Evolutionary conservation across 352 stramenopile genomes (phyloP).

Genomic region (Pythium sp.): DNA sequence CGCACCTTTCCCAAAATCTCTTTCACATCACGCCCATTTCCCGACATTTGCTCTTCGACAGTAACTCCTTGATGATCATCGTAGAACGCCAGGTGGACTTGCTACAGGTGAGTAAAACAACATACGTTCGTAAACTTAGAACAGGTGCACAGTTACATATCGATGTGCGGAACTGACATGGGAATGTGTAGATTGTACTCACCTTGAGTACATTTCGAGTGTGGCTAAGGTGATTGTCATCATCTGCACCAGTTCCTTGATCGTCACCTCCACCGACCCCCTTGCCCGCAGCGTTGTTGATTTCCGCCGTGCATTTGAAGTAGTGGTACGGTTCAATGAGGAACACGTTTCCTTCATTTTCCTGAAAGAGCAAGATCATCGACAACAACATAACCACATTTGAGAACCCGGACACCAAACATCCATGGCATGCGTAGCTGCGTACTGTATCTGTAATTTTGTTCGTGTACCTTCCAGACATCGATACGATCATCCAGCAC

Average conservation of each 20-base stretch:
- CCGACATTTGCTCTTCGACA: slow-evolving; percentile 68
- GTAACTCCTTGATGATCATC: slow-evolving; percentile 46
- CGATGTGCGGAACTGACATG: background rate
- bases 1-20: slow-evolving; percentile 56
- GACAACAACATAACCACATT: background rate
- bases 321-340: slow-evolving; percentile 84
- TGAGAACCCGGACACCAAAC: background rate
- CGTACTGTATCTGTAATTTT: background rate
- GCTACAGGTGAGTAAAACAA: slow-evolving; percentile 18
- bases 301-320: slow-evolving; percentile 78
- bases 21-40: slow-evolving; percentile 69
- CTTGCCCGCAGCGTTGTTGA: slow-evolving; percentile 79
- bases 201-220: slow-evolving; percentile 61
- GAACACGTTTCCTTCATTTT: slow-evolving; percentile 86
- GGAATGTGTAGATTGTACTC: background rate
- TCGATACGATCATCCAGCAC: slow-evolving; percentile 84
- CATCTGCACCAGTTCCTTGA: slow-evolving; percentile 20
- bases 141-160: background rate
- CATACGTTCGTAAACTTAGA: background rate
- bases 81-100: slow-evolving; percentile 66
- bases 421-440: background rate
- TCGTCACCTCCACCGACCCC: slow-evolving; percentile 41
- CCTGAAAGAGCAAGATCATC: slow-evolving; percentile 19
- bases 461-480: slow-evolving; percentile 62
- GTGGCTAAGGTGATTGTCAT: slow-evolving; percentile 57